Conservation (phyloP, 176 grass and related monocot species). For the Tillandsia leiboldiana region DNA sequence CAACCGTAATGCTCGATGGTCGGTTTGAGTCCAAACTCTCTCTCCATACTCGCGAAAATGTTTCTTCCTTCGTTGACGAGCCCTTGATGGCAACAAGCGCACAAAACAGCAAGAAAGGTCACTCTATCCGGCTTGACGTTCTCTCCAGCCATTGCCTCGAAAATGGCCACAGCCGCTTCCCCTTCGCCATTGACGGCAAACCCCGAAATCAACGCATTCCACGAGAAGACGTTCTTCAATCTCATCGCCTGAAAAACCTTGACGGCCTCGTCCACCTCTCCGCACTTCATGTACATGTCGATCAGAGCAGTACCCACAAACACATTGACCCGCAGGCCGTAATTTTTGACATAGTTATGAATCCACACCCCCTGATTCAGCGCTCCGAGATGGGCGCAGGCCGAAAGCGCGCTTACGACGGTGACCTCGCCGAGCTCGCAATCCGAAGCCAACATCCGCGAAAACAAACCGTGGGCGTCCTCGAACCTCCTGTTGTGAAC, state of each 20-base stretch:
- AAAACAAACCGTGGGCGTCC: slow-evolving; percentile 22
- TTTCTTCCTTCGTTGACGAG: slow-evolving; percentile 5
- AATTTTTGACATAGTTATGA: slow-evolving; percentile 15
- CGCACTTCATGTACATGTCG: slow-evolving; percentile 29
- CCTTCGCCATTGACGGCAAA: slow-evolving; percentile 17
- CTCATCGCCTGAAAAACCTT: slow-evolving; percentile 10
- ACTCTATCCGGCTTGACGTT: slow-evolving; percentile 9
- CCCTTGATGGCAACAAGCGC: slow-evolving; percentile 23
- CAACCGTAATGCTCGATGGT: slow-evolving; percentile 56
- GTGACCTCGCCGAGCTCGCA: slow-evolving; percentile 16
- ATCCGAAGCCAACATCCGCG: slow-evolving; percentile 8
- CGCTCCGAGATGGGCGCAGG: slow-evolving; percentile 22
- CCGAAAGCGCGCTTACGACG: slow-evolving; percentile 12
- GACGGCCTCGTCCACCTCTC: slow-evolving; percentile 11
- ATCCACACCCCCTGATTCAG: slow-evolving; percentile 22
- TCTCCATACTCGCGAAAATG: slow-evolving; percentile 22
- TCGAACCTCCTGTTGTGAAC: slow-evolving; percentile 22
- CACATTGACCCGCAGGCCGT: slow-evolving; percentile 14
- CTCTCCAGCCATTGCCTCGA: slow-evolving; percentile 7
- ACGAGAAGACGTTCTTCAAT: slow-evolving; percentile 13
- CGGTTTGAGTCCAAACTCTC: slow-evolving; percentile 33
- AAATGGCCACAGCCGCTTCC: slow-evolving; percentile 8
- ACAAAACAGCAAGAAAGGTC: slow-evolving; percentile 16
- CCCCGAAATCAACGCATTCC: slow-evolving; percentile 17
- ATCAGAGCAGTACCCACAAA: slow-evolving; percentile 22